Base-by-base conservation (phyloP, 768 basidiomycete species). In the Leccinum fibrillosum region DNA sequence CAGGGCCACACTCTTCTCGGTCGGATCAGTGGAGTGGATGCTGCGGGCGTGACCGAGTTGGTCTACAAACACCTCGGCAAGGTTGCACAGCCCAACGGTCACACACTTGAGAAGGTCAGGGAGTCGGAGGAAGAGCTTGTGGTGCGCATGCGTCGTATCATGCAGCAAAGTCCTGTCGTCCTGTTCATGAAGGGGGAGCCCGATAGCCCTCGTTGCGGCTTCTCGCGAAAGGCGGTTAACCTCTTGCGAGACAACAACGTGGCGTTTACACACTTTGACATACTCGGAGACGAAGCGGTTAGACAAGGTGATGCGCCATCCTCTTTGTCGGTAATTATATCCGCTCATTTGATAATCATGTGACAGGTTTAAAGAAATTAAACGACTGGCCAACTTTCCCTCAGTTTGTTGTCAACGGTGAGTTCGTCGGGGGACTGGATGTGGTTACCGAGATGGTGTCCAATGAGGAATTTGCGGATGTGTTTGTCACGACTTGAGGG, bases 401-500 rank as follows among this genome's bases (percentile, higher is more conserved):
- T 3, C 91, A 93, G 69, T 77, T 96, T 21, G 89, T 94, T 62
- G 78, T 94, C 52, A 85, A 91, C 3, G 95, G 97, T 5, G 93
- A 98, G 71, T 80, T 99, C 17, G 86, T 97, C 15, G 96, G 96
- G n/a, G 96, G 96, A 4, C 74, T 98, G 53, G 96, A 99, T 69
- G 87, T 98, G 53, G 83, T 95, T 23, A 83, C 85, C 71, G 96
- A 98, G 76, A 90, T 95, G 90, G 83, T 82, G 13, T 83, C 88
- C 32, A 86, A 69, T 58, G 92, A 88, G 21, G 94, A 97, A 74
- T 82, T 95, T 57, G 70, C 77, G 54, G 84, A 89, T 51, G 30
- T 77, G 23, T 59, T 71, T 48, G 2, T 21, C 23, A n/a, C 51
- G 28, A 54, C 34, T 32, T 63, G 52, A 23, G 17, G 42, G 50